Evolutionary conservation across 495 filamentous ascomycete genomes (phyloP), one percentile per base, ranked within the genome.

Genomic region (Glutinoglossum americanum): DNA sequence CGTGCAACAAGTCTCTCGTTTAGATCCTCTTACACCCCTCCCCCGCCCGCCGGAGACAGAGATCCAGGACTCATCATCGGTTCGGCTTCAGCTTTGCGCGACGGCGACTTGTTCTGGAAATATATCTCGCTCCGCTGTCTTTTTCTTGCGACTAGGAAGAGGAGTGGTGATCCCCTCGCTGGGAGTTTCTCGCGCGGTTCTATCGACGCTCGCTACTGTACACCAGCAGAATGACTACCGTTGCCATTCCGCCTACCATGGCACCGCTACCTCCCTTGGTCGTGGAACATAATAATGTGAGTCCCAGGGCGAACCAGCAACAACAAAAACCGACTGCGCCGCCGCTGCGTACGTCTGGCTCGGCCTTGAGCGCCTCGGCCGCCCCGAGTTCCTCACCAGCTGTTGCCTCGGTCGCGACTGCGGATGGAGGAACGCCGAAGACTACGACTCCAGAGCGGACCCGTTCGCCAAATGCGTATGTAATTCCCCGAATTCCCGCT

Each of bases 391-490:
- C 56, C 1, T 33, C 56, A 23, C 15, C 56, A 25, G 33, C 44
- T 15, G 62, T 66, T 60, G 64, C 70, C 41, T 65, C 64, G 25
- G 57, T 56, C 32, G 65, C 72, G 5, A 53, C 49, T 3, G 67
- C 66, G 39, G 72, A 75, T 68, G 74, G 62, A 11, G 66, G 69
- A 39, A 65, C 66, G 35, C 62, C 65, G 44, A 70, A 68, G 56
- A 73, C 68, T 53, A 68, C 70, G 4, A 72, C 73, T 49, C 66
- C 71, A 25, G 76, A 76, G 57, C 74, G 73, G 57, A 78, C 76
- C 66, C 69, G 68, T 41, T 76, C 73, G 25, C 73, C 76, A 6
- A 73, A 74, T 25, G 73, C 72, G 78, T 81, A 75, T 73, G 78
- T 75, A 58, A 47, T 27, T 21, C 4, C 56, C 23, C 15, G n/a